Base-by-base conservation (phyloP, 164 flowering plant genomes). In the Liquidambar formosana region DNA sequence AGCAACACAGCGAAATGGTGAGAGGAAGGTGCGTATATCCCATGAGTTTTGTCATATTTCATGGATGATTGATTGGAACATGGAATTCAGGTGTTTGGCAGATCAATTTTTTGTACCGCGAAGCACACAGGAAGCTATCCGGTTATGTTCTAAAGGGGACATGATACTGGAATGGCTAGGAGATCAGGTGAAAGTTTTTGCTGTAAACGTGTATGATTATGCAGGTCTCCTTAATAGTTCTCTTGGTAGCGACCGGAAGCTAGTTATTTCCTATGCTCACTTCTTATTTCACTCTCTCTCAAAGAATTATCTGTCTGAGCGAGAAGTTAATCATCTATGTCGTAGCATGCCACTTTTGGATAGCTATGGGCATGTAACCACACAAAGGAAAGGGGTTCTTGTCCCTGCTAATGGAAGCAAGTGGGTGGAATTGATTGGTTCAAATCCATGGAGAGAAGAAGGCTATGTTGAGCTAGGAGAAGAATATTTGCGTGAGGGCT, bases 341-440 rank as follows among this genome's bases (percentile, higher is more conserved):
- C 10, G 56, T 16, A 53, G 16, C 2, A 73, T 89, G 85, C 89
- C 88, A 5, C 70, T 86, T 4, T 74, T 85, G 1, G 78, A 82
- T 73, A 80, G 63, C 45, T 81, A 83, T 68, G 86, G 87, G 0
- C 8, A 9, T 67, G 79, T 82, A 41, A 66, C 23, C 18, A 65
- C 62, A 22, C 10, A 1, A 2, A 44, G 79, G 56, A 71, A 48
- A 12, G 79, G 79, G 43, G 76, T 89, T 71, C 86, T 85, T 68
- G 87, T 89, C 16, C 88, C 93, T 28, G 88, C 89, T 8, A 78
- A 69, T 47, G 88, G 73, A 45, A 86, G 91, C 72, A 82, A 79
- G 44, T 89, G 91, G 93, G 79, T 73, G 4, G 54, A 49, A 19
- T 58, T 86, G 69, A 61, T 85, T 63, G 83, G 73, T 65, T 78